Conservation (phyloP, 1,284 basidiomycete species). For the Ganoderma meredithae region DNA sequence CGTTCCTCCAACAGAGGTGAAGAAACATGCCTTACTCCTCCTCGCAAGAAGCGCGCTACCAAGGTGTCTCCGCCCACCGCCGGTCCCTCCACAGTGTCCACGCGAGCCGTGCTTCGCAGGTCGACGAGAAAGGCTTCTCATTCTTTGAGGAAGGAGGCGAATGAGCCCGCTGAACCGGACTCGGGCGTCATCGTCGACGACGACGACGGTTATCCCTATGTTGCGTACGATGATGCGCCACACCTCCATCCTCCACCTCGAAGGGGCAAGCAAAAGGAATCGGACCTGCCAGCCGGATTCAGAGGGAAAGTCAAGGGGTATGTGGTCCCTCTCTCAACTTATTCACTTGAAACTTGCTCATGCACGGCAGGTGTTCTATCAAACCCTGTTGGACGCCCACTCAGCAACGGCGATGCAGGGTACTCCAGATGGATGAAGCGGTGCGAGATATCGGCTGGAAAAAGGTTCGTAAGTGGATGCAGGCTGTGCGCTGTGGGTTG, state of each 20-base stretch:
- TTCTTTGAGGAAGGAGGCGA: background rate
- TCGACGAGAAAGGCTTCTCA: background rate
- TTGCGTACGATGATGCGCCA: slow-evolving; percentile 1
- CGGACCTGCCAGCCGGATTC: background rate
- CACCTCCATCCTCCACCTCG: slow-evolving; percentile 2
- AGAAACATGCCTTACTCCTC: background rate
- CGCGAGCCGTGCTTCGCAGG: background rate
- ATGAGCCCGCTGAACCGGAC: background rate
- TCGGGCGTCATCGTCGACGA: background rate
- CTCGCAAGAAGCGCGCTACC: background rate
- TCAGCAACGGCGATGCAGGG: background rate
- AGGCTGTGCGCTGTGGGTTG: background rate
- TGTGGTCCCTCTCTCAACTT: background rate
- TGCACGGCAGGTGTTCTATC: background rate
- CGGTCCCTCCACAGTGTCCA: background rate
- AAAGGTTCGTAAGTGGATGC: background rate
- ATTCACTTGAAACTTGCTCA: background rate
- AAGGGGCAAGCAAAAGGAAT: background rate
- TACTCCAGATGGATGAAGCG: background rate
- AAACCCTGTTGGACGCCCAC: background rate
- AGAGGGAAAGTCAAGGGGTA: background rate
- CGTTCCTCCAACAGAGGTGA: background rate
- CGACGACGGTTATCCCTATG: background rate
- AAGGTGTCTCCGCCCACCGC: background rate
- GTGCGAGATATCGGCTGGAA: slow-evolving; percentile 4